Evolutionary conservation across 805 yeast species (phyloP), one percentile per base, ranked within the genome.

Genomic region (Saturnispora sanitii): DNA sequence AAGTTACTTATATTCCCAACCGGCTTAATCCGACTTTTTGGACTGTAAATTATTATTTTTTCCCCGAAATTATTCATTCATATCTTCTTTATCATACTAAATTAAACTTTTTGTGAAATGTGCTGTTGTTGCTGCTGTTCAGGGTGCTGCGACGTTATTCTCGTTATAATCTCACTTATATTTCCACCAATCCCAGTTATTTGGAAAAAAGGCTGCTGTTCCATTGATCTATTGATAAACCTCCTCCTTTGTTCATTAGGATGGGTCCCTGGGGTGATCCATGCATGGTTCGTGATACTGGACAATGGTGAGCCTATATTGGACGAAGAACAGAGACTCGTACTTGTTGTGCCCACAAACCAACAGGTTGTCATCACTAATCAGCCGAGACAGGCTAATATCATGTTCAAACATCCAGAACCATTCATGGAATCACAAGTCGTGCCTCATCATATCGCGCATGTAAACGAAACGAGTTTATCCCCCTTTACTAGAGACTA

Each of bases 131-230:
- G 49, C 38, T 56, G 60, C 32, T 56, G 58, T 42, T 64, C 55
- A 36, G 50, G 56, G 39, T 66, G 67, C 44, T 59, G 70, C 38
- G 94, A 83, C 55, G 76, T 82, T 58, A 56, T 82, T 15, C 67
- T 84, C 34, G 82, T 79, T 15, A 62, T 84, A 8, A 51, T 84
- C 37, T 83, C 92, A 2, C 70, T 83, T 37, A 57, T 84, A 50
- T 68, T 80, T 51, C 94, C 94, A 1, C 94, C 94, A 1, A 56
- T 84, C 40, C 86, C 94, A 1, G 94, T 84, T 16, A 68, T 76
- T 52, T 62, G 82, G 47, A 80, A 82, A 55, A 67, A 81, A 41
- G 94, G 94, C 3, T 44, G 81, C 40, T 77, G 80, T 46, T 77
- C 88, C 2, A 75, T 78, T 6, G 94, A 84, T 54, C 66, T 68